Evolutionary conservation across 1,284 basidiomycete species (phyloP).

Genomic region (Microbotryum lychnidis-dioicae): DNA sequence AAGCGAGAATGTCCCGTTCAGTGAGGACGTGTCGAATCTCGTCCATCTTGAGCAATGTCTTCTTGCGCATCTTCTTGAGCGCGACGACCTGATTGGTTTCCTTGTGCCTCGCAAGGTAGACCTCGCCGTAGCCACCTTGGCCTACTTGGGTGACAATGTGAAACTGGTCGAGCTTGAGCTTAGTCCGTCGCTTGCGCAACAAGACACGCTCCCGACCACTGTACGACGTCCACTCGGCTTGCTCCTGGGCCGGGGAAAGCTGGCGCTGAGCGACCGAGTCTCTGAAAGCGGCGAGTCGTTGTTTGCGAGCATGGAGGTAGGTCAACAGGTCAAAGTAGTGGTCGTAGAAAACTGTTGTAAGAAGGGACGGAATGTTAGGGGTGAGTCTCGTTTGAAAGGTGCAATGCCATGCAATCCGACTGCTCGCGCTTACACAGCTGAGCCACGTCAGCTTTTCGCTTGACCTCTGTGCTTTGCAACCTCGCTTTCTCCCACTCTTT

Average conservation of each 20-base stretch:
- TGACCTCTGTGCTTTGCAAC: constrained; percentile 72
- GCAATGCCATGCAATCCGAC: too few species aligned
- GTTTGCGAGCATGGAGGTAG: constrained; percentile 73
- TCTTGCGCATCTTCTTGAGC: constrained; percentile 90
- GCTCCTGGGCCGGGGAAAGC: constrained; percentile 40
- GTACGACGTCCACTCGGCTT: constrained; percentile 78
- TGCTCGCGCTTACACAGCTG: constrained; percentile 63
- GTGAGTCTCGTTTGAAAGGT: too few species aligned
- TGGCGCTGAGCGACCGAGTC: constrained; percentile 63
- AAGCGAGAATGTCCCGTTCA: constrained; percentile 91
- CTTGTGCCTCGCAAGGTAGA: constrained; percentile 80
- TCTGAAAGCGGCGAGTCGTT: constrained; percentile 71
- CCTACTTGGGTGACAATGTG: constrained; percentile 93
- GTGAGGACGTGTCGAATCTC: constrained; percentile 92
- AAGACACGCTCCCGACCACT: constrained; percentile 83
- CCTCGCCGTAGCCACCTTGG: constrained; percentile 93
- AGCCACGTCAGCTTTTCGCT: constrained; percentile 85
- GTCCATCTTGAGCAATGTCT: constrained; percentile 90
- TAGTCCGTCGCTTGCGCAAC: constrained; percentile 75
- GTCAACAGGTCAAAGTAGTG: constrained; percentile 64
- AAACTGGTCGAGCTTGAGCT: constrained; percentile 80
- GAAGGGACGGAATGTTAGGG: too few species aligned
- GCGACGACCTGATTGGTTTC: constrained; percentile 91
- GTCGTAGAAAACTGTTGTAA: constrained; percentile 31
- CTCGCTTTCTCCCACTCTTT: constrained; percentile 71